These are phyloP conservation scores for Umbelopsis sp. DNA, from an alignment of 192 early-diverging fungal species.

Conservation along the genomic window DNA sequence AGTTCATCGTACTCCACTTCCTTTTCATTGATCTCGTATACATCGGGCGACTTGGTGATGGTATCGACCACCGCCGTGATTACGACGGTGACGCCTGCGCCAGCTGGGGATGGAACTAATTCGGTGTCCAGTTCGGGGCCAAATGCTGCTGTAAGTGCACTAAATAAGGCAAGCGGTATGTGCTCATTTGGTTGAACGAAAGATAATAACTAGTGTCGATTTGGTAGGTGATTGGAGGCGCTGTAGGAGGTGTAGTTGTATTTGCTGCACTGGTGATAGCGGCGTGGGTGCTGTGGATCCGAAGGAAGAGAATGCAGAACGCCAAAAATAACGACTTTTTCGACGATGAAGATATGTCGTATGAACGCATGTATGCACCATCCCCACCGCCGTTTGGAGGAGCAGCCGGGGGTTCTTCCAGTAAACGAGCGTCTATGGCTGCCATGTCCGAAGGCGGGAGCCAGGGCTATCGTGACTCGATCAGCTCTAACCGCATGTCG, in stretches of 20 bases:
- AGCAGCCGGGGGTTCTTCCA: not conserved
- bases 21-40: conserved; percentile 1
- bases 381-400: conserved; percentile 1
- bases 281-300: conserved; percentile 5
- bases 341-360: conserved; percentile 11
- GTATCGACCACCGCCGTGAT: conserved; percentile 1
- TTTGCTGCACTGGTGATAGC: conserved; percentile 11
- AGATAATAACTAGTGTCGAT: too few relatives aligned
- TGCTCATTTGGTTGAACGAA: too few relatives aligned
- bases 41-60: not conserved
- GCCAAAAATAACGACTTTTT: not conserved
- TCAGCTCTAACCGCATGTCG: conserved; percentile 18
- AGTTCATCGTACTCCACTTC: not conserved
- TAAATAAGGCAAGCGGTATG: not conserved
- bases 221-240: conserved; percentile 9
- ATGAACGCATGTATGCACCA: conserved; percentile 6
- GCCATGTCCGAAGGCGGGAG: not conserved
- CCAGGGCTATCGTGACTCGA: not conserved
- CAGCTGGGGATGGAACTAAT: not conserved
- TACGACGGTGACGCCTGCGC: not conserved
- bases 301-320: not conserved
- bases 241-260: conserved; percentile 2
- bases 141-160: conserved; percentile 1
- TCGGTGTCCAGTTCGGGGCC: not conserved
- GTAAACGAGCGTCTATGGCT: not conserved